Evolutionary conservation across 257 asterid species (phyloP).

Genomic region (Nicotiana tabacum): DNA sequence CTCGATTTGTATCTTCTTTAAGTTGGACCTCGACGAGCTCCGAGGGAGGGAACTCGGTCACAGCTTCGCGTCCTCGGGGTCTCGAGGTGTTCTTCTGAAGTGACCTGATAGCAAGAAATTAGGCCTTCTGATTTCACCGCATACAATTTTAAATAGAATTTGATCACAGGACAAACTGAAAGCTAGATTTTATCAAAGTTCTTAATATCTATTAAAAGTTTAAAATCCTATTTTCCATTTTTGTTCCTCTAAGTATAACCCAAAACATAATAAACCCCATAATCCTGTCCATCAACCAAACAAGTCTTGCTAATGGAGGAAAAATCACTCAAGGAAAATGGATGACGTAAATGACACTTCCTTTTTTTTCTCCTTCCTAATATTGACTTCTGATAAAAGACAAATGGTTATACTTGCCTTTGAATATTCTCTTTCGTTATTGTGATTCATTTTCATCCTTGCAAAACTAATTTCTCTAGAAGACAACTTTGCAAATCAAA

Average conservation of each 20-base stretch:
- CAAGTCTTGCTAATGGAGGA: neutral
- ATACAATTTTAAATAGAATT: too few relatives aligned
- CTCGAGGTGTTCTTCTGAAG: too few relatives aligned
- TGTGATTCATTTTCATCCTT: neutral
- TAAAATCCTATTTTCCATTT: neutral
- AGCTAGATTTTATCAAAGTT: neutral
- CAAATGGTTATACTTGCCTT: neutral
- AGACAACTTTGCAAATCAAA: neutral
- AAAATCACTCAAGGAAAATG: neutral
- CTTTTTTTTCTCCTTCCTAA: too few relatives aligned
- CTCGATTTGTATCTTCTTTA: too few relatives aligned
- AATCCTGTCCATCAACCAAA: neutral
- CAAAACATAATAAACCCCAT: neutral
- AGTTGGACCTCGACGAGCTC: too few relatives aligned
- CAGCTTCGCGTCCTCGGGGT: too few relatives aligned
- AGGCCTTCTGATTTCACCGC: too few relatives aligned
- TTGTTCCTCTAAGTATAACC: neutral
- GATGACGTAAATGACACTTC: neutral
- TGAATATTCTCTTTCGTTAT: neutral
- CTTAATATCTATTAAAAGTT: neutral
- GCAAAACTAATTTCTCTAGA: neutral
- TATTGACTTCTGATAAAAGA: neutral
- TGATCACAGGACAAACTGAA: neutral
- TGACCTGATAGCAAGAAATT: too few relatives aligned
- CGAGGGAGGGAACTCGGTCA: too few relatives aligned